Percentiles rank a stretch among this genome's conserved stretches.
Evolutionary conservation across 2,329 filamentous ascomycete species (phyloP).

Genomic region (Chaetomium strumarium): DNA sequence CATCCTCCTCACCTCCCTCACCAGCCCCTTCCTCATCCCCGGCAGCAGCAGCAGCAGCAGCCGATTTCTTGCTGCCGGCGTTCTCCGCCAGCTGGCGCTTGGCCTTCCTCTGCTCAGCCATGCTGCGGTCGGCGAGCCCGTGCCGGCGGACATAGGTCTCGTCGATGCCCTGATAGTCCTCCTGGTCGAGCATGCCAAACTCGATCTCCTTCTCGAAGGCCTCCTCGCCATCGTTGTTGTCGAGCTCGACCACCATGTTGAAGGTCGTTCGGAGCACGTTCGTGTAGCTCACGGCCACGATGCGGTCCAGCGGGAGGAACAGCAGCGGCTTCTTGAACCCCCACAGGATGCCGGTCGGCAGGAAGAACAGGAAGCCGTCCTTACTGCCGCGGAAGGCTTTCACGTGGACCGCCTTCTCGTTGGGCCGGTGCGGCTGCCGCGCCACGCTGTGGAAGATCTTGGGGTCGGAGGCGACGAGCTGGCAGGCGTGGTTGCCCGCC

Average conservation of each 20-base stretch:
- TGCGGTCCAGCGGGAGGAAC: conserved; percentile 56
- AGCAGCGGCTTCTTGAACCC: conserved; percentile 64
- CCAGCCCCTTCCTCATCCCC: conserved; percentile 37
- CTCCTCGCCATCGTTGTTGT: conserved; percentile 32
- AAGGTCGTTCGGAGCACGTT: conserved; percentile 63
- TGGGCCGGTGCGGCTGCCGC: conserved; percentile 52
- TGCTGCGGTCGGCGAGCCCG: conserved; percentile 58
- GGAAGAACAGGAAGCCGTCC: conserved; percentile 62
- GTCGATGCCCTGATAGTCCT: conserved; percentile 60
- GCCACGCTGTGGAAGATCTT: conserved; percentile 52
- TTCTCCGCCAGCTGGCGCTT: conserved; percentile 59
- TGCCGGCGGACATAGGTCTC: conserved; percentile 55
- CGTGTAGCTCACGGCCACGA: conserved; percentile 60
- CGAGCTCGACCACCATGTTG: conserved; percentile 59
- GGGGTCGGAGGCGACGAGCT: conserved; percentile 48
- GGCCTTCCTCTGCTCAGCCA: conserved; percentile 62
- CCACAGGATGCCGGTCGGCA: conserved; percentile 62
- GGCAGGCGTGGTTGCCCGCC: conserved; percentile 38
- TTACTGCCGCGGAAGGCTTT: conserved; percentile 62
- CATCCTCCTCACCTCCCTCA: too few relatives aligned
- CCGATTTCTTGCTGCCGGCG: conserved; percentile 33
- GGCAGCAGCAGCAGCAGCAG: conserved; percentile 31
- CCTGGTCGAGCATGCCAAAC: conserved; percentile 65
- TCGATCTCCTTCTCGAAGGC: conserved; percentile 53
- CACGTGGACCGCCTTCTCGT: conserved; percentile 59